Conservation (phyloP, 1,284 basidiomycete genomes). For the Marasmius oreades region DNA sequence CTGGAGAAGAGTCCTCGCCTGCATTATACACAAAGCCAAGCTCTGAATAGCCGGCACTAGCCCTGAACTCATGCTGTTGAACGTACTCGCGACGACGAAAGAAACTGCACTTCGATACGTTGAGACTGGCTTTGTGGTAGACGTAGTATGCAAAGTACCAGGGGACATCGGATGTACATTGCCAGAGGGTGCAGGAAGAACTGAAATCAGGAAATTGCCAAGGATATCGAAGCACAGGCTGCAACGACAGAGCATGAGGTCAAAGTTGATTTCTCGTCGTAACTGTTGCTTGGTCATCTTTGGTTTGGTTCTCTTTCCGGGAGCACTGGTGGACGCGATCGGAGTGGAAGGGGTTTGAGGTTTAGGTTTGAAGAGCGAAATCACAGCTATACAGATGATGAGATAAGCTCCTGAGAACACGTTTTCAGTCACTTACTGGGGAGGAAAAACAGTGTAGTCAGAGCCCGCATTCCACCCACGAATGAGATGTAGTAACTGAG, state of each 20-base stretch:
- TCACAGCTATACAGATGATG: constrained; percentile 29
- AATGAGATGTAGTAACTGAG: constrained; percentile 47
- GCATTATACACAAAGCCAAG: constrained; percentile 64
- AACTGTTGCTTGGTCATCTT: constrained; percentile 49
- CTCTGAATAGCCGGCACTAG: constrained; percentile 65
- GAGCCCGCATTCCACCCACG: constrained; percentile 42
- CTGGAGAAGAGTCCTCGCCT: constrained; percentile 42
- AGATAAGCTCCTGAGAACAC: not conserved
- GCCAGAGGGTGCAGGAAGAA: constrained; percentile 44
- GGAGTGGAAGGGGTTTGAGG: constrained; percentile 15
- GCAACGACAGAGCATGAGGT: constrained; percentile 54
- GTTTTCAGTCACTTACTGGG: constrained; percentile 34
- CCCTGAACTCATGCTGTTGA: constrained; percentile 61
- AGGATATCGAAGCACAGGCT: constrained; percentile 64
- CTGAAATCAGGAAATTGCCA: constrained; percentile 56
- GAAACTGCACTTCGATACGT: constrained; percentile 37
- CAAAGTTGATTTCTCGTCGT: constrained; percentile 64
- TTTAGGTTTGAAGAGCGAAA: constrained; percentile 43
- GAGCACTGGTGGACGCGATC: not conserved
- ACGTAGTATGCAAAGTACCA: not conserved
- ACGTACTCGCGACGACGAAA: constrained; percentile 53
- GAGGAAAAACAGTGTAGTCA: constrained; percentile 45
- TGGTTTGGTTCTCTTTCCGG: constrained; percentile 33
- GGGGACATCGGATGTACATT: constrained; percentile 17
- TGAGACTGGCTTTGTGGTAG: constrained; percentile 1